A percentile compares a stretch with the other conserved stretches of the same genome.
Evolutionary conservation across 2,329 filamentous ascomycete species (phyloP).

Genomic region (Ramichloridium luteum): DNA sequence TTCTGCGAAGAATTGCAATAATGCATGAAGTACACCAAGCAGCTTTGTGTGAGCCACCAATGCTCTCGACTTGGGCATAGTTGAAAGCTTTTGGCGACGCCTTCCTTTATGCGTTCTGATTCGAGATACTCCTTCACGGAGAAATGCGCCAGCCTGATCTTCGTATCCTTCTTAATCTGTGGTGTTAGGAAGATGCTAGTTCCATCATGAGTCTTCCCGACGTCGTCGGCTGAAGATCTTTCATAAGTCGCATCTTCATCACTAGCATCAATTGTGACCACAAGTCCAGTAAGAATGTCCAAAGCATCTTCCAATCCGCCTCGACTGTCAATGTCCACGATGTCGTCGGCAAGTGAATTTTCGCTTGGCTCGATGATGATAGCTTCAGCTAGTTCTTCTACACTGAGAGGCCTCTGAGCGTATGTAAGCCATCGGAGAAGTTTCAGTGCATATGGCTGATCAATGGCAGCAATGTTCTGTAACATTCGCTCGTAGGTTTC

Average conservation of each 20-base stretch:
- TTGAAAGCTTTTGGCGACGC: constrained; percentile 6
- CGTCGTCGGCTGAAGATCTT: not conserved
- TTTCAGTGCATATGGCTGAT: constrained; percentile 7
- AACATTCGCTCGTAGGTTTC: constrained; percentile 20
- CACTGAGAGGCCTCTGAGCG: constrained; percentile 9
- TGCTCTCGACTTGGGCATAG: constrained; percentile 7
- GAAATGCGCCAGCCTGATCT: constrained; percentile 16
- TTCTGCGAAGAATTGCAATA: constrained; percentile 8
- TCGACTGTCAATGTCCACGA: constrained; percentile 7
- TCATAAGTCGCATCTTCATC: constrained; percentile 1
- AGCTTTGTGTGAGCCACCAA: constrained; percentile 7
- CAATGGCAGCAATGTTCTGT: constrained; percentile 6
- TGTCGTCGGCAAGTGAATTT: constrained; percentile 4
- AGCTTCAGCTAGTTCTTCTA: constrained; percentile 14
- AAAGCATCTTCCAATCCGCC: constrained; percentile 6
- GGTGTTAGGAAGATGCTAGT: not conserved
- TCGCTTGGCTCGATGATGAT: constrained; percentile 8
- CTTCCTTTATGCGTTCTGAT: constrained; percentile 9
- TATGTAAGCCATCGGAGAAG: constrained; percentile 15
- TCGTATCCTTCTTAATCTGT: constrained; percentile 5
- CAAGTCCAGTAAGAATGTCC: constrained; percentile 10
- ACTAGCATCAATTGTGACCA: constrained; percentile 1
- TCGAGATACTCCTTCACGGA: constrained; percentile 17
- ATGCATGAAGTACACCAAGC: constrained; percentile 8
- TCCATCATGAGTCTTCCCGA: not conserved